These are phyloP conservation scores for Davidsoniella virescens DNA, from an alignment of 2,329 filamentous ascomycete genomes.

Conservation along the genomic window DNA sequence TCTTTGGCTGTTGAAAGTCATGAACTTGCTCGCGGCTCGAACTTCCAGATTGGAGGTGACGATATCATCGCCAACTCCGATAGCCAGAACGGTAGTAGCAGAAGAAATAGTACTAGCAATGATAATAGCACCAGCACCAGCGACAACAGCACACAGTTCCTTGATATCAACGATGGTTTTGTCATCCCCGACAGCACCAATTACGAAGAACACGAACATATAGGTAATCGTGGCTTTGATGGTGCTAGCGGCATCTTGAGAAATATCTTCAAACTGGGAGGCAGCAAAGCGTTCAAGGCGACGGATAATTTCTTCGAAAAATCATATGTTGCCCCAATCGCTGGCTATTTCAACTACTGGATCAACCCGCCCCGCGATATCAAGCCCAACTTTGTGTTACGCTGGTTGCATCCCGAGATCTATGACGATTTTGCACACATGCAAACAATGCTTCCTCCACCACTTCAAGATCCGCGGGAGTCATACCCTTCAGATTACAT, in stretches of 20 bases:
- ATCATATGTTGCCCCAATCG: conserved; percentile 15
- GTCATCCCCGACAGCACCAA: conserved; percentile 14
- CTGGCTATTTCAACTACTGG: conserved; percentile 18
- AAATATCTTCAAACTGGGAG: conserved; percentile 20
- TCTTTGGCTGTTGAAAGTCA: conserved; percentile 38
- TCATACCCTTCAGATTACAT: conserved; percentile 41
- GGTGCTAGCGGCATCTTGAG: conserved; percentile 22
- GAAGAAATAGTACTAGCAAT: too few species aligned
- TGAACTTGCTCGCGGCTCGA: conserved; percentile 7
- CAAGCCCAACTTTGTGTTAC: conserved; percentile 37
- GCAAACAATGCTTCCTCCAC: conserved; percentile 18
- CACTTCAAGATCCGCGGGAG: conserved; percentile 15
- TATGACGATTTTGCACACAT: conserved; percentile 53
- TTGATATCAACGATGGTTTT: conserved; percentile 15
- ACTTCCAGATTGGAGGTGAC: conserved; percentile 12
- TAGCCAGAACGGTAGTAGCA: not conserved
- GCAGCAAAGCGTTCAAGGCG: conserved; percentile 15
- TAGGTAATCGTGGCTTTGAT: conserved; percentile 22
- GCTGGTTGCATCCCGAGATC: conserved; percentile 63
- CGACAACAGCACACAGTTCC: not conserved
- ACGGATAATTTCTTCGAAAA: conserved; percentile 18
- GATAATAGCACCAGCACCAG: not conserved
- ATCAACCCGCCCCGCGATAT: conserved; percentile 17
- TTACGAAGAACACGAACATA: conserved; percentile 10
- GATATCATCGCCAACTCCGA: conserved; percentile 6